Evolutionary conservation across 306 rosid species (phyloP).

Genomic region (Glycine tomentella): DNA sequence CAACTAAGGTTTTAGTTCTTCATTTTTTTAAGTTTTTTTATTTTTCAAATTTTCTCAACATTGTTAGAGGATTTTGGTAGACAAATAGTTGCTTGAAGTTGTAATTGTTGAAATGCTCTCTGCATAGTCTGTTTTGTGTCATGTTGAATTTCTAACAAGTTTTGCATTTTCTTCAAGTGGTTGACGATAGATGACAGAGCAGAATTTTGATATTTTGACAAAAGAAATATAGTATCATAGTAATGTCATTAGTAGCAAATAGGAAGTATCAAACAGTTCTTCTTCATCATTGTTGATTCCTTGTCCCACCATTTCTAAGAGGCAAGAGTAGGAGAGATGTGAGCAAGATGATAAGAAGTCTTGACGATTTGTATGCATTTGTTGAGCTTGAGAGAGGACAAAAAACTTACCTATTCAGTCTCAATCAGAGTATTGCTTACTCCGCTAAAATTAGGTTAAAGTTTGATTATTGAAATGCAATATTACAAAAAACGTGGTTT

Average conservation of each 20-base stretch:
- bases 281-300: background rate
- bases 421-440: slow-evolving; percentile 1
- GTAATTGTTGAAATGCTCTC: slow-evolving; percentile 4
- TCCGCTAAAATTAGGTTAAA: slow-evolving; percentile 4
- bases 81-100: background rate
- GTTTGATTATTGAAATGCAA: background rate
- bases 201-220: background rate
- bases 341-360: slow-evolving; percentile 18
- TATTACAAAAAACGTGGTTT: background rate
- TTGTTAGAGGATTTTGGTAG: slow-evolving; percentile 8
- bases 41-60: background rate
- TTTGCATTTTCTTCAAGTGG: slow-evolving; percentile 3
- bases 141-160: slow-evolving; percentile 26
- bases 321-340: slow-evolving; percentile 14
- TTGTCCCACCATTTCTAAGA: background rate
- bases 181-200: background rate
- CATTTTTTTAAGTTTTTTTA: background rate
- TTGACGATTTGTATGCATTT: slow-evolving; percentile 6
- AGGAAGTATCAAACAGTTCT: background rate
- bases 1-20: background rate
- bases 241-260: slow-evolving; percentile 2
- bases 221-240: background rate
- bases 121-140: background rate
- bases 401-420: background rate
- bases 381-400: background rate